Evolutionary conservation across 2,329 filamentous ascomycete species (phyloP), one percentile per base, ranked within the genome.

Genomic region (Colletotrichum cuscutae): DNA sequence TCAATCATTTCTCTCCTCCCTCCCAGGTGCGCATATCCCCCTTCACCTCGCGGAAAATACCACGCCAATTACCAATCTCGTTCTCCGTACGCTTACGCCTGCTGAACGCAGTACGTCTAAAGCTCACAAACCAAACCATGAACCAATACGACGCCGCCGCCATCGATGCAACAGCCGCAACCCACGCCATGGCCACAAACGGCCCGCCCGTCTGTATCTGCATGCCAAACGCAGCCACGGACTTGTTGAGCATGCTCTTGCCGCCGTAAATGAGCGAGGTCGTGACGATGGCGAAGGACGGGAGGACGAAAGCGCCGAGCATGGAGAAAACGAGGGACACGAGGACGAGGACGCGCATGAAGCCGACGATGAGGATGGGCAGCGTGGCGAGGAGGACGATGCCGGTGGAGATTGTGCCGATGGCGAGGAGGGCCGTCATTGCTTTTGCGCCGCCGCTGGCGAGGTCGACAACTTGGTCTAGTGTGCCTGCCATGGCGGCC

Each of bases 101-200:
- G 63, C 72, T 76, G 30, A 77, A 75, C 1, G 76, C 68, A 4
- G 73, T 76, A 19, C 69, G 32, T 11, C 77, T 70, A 46, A 77
- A 75, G 65, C 76, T 75, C 8, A 78, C 76, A 15, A 78, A 77
- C 77, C 77, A 78, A 2, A 78, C 65, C 26, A 60, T 49, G 56
- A 76, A 75, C 77, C 77, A 78, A 37, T 75, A 77, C 8, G 26
- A 19, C 1, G 64, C 70, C 3, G 74, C 70, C 0, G 71, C 30
- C 58, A 61, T 32, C 0, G 73, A 58, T 4, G 76, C 64, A 1
- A 74, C 76, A 11, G 76, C 72, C 0, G 75, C 69, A 6, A 75
- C 72, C 77, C 76, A 78, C 4, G 70, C 32, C 61, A 77, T 73
- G 22, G 72, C 76, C 1, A 78, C 46, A 42, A 76, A 77, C 1